Evolutionary conservation across 257 asterid species (phyloP).

Genomic region (Solanum virginianum): DNA sequence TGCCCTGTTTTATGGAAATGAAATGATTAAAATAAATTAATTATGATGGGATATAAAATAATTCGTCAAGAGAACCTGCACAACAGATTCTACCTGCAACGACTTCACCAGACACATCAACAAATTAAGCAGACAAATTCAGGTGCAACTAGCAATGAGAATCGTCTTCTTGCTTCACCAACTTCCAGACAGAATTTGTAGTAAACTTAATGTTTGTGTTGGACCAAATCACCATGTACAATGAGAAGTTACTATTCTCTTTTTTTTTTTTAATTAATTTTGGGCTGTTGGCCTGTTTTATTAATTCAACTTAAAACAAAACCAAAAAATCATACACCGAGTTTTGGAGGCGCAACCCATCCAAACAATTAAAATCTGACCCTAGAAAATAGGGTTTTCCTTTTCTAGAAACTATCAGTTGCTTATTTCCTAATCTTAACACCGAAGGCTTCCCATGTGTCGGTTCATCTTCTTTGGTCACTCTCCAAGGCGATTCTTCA

Average conservation of each 20-base stretch:
- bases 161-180: not conserved
- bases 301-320: no score
- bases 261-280: no score
- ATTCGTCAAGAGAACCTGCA: not conserved
- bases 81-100: not conserved
- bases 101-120: not conserved
- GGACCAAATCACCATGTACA: not conserved
- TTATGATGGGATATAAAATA: not conserved
- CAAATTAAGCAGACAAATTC: not conserved
- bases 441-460: no score
- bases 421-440: no score
- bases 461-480: no score
- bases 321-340: no score
- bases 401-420: no score
- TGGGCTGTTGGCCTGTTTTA: no score
- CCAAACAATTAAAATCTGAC: no score
- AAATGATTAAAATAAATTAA: slow-evolving; percentile 3
- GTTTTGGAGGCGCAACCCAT: no score
- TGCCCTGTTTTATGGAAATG: slow-evolving; percentile 49
- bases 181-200: not conserved
- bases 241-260: not conserved
- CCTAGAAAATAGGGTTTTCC: no score
- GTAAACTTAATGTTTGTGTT: not conserved
- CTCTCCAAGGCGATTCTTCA: no score
- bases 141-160: not conserved